Base-by-base conservation (phyloP, 169 alveolate genomes). In the Plasmodium sp. region DNA sequence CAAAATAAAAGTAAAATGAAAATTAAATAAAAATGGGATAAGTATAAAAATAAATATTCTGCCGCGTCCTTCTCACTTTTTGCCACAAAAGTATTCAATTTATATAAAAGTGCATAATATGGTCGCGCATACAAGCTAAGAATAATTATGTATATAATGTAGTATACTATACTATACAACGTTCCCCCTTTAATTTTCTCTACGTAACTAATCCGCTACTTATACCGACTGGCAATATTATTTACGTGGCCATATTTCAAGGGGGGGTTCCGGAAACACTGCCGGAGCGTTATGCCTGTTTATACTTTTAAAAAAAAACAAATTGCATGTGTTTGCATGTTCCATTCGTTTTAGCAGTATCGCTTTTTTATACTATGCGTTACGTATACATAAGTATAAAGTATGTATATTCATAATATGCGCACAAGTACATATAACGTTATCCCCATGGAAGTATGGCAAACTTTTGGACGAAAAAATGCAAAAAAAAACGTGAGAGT, bases 241-340 rank as follows among this genome's bases (percentile, higher is more conserved):
- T 56, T 39, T 39, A 56, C 6, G n/a, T 56, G n/a, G 27, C 27
- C 27, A 56, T 56, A 56, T 56, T 16, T 56, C 31, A 56, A n/a
- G 27, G 72, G 72, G 56, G 83, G 83, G 83, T 75, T 75, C 39
- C 5, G 43, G n/a, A 75, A 34, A 7, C n/a, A 75, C 56, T 34
- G n/a, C 43, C 39, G 16, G 56, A 22, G 72, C 72, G 72, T 56
- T n/a, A 56, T 56, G n/a, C 14, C 48, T 75, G 36, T 75, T 75
- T 33, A 10, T 75, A 33, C 48, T 43, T 75, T 36, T 9, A 16
- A 33, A 36, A 34, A 75, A 22, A 75, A 75, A 75, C 36, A 75
- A 75, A 75, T 75, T 75, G 83, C 83, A 22, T 75, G 27, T 75
- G n/a, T 16, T 75, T 75, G 83, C 27, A 75, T 16, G 27, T 75